Percentiles rank a stretch among this genome's conserved stretches.
These are phyloP conservation scores for Microdochium nivale DNA, from an alignment of 2,329 filamentous ascomycete genomes.

Conservation along the genomic window DNA sequence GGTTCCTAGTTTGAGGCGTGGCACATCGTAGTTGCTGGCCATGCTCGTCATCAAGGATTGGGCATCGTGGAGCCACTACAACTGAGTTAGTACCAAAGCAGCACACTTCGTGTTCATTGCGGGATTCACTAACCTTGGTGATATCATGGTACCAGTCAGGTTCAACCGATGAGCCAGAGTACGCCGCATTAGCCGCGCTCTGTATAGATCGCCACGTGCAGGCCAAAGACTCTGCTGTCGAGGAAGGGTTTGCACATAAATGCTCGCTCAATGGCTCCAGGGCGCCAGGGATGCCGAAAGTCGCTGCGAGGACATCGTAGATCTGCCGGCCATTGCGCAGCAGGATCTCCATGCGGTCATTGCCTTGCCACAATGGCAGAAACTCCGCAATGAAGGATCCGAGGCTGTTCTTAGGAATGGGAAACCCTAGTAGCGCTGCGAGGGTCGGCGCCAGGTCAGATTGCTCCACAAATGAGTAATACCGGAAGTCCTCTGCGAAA, in stretches of 20 bases:
- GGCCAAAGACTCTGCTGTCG: conserved; percentile 48
- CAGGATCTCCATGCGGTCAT: conserved; percentile 48
- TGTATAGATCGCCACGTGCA: conserved; percentile 56
- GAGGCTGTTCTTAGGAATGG: conserved; percentile 81
- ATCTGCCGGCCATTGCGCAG: conserved; percentile 76
- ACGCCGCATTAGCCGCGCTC: conserved; percentile 6
- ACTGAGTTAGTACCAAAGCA: not conserved
- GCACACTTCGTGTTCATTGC: not conserved
- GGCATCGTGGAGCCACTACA: conserved; percentile 58
- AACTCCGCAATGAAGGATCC: conserved; percentile 79
- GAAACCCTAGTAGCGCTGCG: conserved; percentile 78
- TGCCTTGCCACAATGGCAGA: conserved; percentile 58
- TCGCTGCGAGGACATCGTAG: conserved; percentile 64
- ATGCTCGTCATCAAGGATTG: conserved; percentile 80
- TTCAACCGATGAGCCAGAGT: conserved; percentile 7
- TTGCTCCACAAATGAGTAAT: conserved; percentile 81
- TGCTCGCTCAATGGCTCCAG: conserved; percentile 14
- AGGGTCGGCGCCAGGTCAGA: conserved; percentile 89
- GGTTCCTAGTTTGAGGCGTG: conserved; percentile 44
- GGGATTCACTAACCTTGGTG: conserved; percentile 24
- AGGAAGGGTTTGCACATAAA: conserved; percentile 25
- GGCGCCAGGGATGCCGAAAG: conserved; percentile 48
- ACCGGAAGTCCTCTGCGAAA: conserved; percentile 65
- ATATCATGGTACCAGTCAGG: conserved; percentile 34
- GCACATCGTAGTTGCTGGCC: conserved; percentile 83